Percentiles rank a stretch among this genome's conserved stretches.
phyloP scores from a whole-genome alignment of 768 basidiomycete genomes.

The Termitomyces sp. region DNA sequence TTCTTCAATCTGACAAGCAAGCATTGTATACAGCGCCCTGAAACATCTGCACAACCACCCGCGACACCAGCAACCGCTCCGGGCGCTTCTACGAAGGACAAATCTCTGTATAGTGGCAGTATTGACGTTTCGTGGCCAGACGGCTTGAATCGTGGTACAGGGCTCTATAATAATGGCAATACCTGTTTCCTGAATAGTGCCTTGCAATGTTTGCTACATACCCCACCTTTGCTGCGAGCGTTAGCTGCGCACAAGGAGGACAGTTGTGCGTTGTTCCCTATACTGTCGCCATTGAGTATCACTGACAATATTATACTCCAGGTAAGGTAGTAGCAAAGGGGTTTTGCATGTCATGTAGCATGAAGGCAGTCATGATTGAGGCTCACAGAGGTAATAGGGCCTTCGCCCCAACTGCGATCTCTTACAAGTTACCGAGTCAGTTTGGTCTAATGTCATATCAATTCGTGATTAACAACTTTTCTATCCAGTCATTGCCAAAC shows the following conservation, averaged over 20 bases:
- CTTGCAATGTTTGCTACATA: constrained; percentile 89
- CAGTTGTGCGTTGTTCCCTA: constrained; percentile 46
- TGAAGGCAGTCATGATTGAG: constrained; percentile 51
- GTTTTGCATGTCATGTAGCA: constrained; percentile 79
- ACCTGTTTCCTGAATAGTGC: constrained; percentile 97
- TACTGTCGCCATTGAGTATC: background rate
- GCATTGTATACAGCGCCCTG: constrained; percentile 11
- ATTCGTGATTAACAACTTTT: background rate
- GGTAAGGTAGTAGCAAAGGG: constrained; percentile 33
- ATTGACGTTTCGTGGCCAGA: constrained; percentile 64
- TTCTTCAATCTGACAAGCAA: background rate
- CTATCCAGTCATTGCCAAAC: constrained; percentile 76
- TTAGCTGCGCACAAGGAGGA: constrained; percentile 46
- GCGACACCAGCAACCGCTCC: constrained; percentile 15
- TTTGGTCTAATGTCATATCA: constrained; percentile 7
- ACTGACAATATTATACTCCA: constrained; percentile 14
- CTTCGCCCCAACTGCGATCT: constrained; percentile 62
- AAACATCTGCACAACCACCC: constrained; percentile 11
- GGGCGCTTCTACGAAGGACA: constrained; percentile 21
- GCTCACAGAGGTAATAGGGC: constrained; percentile 41
- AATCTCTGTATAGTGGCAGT: constrained; percentile 42
- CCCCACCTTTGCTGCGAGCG: constrained; percentile 74
- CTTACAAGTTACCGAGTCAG: constrained; percentile 65
- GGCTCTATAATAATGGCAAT: constrained; percentile 83
- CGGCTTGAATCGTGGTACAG: constrained; percentile 42